These are phyloP conservation scores for Gossypium anomalum DNA, from an alignment of 345 rosid species.

Conservation along the genomic window DNA sequence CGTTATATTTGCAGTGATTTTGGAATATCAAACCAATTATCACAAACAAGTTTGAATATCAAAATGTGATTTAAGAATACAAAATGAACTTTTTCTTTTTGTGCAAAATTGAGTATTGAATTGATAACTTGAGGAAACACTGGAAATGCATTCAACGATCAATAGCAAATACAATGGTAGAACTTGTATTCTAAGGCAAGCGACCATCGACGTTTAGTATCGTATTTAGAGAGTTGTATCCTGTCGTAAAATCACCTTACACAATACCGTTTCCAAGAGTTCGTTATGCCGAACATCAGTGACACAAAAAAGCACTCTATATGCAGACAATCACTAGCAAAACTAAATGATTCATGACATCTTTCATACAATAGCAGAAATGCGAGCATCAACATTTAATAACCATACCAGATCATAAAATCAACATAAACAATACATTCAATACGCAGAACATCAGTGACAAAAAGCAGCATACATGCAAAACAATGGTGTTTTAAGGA, in stretches of 20 bases:
- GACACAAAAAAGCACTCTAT: background rate
- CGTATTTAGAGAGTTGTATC: background rate
- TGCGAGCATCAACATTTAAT: background rate
- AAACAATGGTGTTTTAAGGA: constrained; percentile 12
- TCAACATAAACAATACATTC: background rate
- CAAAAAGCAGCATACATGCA: background rate
- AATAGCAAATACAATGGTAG: background rate
- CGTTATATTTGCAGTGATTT: constrained; percentile 1
- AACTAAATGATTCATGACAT: background rate
- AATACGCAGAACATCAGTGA: background rate
- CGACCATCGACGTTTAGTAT: background rate
- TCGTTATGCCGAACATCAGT: background rate
- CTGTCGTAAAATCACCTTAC: background rate
- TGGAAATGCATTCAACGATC: background rate
- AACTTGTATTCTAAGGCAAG: constrained; percentile 2
- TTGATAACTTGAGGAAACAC: background rate
- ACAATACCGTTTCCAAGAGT: background rate
- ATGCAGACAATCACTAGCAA: background rate
- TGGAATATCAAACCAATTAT: background rate
- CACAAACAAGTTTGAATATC: background rate
- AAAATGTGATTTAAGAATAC: background rate
- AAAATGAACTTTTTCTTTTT: background rate
- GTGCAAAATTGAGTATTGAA: background rate
- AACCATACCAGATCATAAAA: background rate
- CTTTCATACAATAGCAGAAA: background rate